These are phyloP conservation scores for Yarrowia osloensis DNA, from an alignment of 805 yeast genomes.

Conservation along the genomic window DNA sequence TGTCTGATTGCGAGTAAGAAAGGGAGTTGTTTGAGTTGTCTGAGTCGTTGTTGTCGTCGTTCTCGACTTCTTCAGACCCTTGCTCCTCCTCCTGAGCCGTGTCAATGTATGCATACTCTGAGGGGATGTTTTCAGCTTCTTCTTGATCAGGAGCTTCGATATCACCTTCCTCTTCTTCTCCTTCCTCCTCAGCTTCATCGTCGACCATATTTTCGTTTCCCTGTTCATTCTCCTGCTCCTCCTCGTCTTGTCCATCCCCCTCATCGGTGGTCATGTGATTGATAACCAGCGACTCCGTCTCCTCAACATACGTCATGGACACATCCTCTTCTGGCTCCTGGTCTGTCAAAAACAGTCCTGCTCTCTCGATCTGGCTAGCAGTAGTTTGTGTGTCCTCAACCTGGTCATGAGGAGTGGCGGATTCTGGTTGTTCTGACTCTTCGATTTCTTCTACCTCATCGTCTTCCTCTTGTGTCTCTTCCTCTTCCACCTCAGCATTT, in stretches of 20 bases:
- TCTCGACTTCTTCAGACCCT: not conserved
- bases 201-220: conserved; percentile 35
- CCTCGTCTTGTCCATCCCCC: conserved; percentile 31
- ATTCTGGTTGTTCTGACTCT: not conserved
- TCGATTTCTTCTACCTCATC: not conserved
- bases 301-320: conserved; percentile 8
- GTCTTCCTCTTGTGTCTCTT: not conserved
- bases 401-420: not conserved
- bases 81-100: not conserved
- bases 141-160: conserved; percentile 27
- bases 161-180: conserved; percentile 34
- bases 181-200: conserved; percentile 33
- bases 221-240: conserved; percentile 8
- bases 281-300: conserved; percentile 1
- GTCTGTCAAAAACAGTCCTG: not conserved
- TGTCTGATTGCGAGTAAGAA: not conserved
- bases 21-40: not conserved
- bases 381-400: not conserved
- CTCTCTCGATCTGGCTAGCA: not conserved
- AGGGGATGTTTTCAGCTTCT: not conserved
- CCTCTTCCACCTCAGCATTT: not conserved
- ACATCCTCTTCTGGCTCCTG: not conserved
- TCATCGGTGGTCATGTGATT: conserved; percentile 24
- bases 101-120: conserved; percentile 10
- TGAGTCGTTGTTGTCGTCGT: not conserved